phyloP scores from a whole-genome alignment of 78 protist genomes.

The Dictyostelium brefeldianum region DNA sequence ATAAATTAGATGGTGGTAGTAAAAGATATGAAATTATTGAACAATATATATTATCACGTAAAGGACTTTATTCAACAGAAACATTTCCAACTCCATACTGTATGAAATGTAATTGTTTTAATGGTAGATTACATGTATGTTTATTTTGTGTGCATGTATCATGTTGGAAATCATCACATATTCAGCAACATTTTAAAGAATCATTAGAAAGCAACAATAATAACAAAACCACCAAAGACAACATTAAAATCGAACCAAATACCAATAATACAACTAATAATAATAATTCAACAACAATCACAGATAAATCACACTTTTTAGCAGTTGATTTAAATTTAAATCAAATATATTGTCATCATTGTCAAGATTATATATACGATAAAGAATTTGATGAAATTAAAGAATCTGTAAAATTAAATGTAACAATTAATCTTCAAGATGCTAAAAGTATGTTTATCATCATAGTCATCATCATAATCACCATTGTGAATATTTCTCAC shows the following conservation, averaged over 20 bases:
- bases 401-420: background rate
- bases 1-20: slow-evolving; percentile 13
- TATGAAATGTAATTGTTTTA: slow-evolving; percentile 20
- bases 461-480: background rate
- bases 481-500: background rate
- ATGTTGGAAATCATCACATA: slow-evolving; percentile 29
- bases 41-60: slow-evolving; percentile 2
- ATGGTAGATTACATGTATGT: slow-evolving; percentile 70
- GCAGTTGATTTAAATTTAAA: slow-evolving; percentile 33
- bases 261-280: background rate
- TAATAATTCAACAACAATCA: background rate
- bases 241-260: background rate
- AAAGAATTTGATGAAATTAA: slow-evolving; percentile 29
- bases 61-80: background rate
- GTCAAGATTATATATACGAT: slow-evolving; percentile 81
- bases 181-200: slow-evolving; percentile 28
- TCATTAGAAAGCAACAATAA: background rate
- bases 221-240: background rate
- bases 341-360: slow-evolving; percentile 62
- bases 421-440: slow-evolving; percentile 17
- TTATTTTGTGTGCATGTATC: slow-evolving; percentile 55
- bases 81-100: slow-evolving; percentile 49
- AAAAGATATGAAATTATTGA: slow-evolving; percentile 11
- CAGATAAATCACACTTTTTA: slow-evolving; percentile 6
- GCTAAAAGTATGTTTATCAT: slow-evolving; percentile 9